Evolutionary conservation across 1,284 basidiomycete species (phyloP).

Genomic region (Leccinum pachyderme): DNA sequence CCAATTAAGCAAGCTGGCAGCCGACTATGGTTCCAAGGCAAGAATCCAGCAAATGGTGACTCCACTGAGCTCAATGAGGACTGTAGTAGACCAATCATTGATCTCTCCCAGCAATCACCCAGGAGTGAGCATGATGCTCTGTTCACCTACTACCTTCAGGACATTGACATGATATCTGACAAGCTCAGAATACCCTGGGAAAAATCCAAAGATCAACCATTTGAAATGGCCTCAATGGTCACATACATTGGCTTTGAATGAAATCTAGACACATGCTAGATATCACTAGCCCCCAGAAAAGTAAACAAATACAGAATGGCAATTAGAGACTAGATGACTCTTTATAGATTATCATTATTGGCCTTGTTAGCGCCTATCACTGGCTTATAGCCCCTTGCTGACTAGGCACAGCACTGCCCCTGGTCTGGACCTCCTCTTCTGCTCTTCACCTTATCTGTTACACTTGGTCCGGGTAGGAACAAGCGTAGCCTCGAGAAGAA

Average conservation of each 20-base stretch:
- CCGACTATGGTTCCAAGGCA: neutral
- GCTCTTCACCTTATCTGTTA: no score
- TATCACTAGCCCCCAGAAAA: neutral
- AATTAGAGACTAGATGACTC: no score
- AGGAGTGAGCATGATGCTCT: neutral
- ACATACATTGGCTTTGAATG: neutral
- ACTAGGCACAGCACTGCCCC: no score
- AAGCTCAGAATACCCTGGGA: neutral
- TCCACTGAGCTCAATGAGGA: neutral
- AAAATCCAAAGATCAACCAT: neutral
- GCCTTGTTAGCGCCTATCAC: no score
- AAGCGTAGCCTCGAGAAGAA: no score
- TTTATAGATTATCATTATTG: no score
- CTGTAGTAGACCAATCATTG: neutral
- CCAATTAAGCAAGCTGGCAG: neutral
- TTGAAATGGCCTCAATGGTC: neutral
- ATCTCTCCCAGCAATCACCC: neutral
- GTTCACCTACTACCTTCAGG: neutral
- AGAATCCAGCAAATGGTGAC: neutral
- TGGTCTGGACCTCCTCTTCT: no score
- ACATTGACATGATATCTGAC: neutral
- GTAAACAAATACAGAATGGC: neutral
- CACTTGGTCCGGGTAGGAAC: no score
- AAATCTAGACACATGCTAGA: fast-evolving
- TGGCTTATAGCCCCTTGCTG: no score